phyloP scores from a whole-genome alignment of 2,329 filamentous ascomycete species.

The Monascus ruber region DNA sequence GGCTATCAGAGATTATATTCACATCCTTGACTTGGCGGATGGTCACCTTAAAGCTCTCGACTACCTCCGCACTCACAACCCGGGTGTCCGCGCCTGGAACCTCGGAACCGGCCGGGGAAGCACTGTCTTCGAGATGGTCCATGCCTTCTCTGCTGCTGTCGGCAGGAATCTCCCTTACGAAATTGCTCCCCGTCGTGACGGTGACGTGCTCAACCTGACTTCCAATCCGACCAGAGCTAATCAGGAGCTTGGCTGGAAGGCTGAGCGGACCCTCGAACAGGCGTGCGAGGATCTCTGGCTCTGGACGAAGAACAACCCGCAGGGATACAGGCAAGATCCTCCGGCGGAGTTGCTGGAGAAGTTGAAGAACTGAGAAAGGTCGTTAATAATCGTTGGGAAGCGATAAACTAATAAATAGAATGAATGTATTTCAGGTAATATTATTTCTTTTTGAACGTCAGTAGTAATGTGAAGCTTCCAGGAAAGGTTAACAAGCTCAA shows the following conservation, averaged over 20 bases:
- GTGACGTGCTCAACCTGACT: slow-evolving; percentile 89
- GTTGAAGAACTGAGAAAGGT: slow-evolving; percentile 1
- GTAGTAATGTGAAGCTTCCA: too few relatives aligned
- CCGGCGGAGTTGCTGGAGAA: slow-evolving; percentile 2
- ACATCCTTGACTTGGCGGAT: slow-evolving; percentile 40
- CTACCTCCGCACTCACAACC: slow-evolving; percentile 43
- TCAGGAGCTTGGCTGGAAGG: slow-evolving; percentile 83
- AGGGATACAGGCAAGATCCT: slow-evolving; percentile 57
- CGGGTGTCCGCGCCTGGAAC: slow-evolving; percentile 93
- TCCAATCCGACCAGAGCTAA: slow-evolving; percentile 83
- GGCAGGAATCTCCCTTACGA: slow-evolving; percentile 79
- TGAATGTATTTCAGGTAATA: too few relatives aligned
- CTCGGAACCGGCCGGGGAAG: slow-evolving; percentile 86
- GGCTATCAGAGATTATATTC: slow-evolving; percentile 64
- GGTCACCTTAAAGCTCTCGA: slow-evolving; percentile 58
- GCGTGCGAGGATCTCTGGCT: slow-evolving; percentile 74
- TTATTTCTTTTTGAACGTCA: too few relatives aligned
- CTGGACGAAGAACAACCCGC: slow-evolving; percentile 94
- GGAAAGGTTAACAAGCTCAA: too few relatives aligned
- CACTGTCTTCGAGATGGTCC: slow-evolving; percentile 96
- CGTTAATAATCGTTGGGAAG: too few relatives aligned
- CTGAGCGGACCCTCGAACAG: slow-evolving; percentile 78
- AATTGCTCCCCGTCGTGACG: slow-evolving; percentile 67
- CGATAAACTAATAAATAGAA: too few relatives aligned
- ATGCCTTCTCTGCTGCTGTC: slow-evolving; percentile 79